These are phyloP conservation scores for Aspergillus persii DNA, from an alignment of 2,329 filamentous ascomycete genomes.

Conservation along the genomic window DNA sequence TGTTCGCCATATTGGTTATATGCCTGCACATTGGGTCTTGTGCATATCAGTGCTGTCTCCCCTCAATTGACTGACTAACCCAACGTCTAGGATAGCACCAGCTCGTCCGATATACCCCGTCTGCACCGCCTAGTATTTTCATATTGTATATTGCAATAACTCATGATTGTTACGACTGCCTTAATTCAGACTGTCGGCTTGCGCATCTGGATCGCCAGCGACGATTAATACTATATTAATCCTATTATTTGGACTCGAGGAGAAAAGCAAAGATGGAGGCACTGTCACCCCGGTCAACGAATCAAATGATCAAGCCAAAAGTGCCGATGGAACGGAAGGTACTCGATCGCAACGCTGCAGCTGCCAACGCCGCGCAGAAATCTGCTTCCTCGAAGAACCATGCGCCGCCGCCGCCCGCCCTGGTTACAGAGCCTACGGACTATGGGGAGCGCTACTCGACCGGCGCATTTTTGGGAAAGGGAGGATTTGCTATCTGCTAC, in stretches of 20 bases:
- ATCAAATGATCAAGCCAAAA: conserved; percentile 46
- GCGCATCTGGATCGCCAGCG: conserved; percentile 9
- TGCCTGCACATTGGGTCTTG: too few relatives aligned
- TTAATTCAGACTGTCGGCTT: conserved; percentile 4
- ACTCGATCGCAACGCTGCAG: conserved; percentile 35
- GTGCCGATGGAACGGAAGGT: conserved; percentile 38
- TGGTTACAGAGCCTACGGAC: conserved; percentile 46
- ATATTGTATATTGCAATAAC: conserved; percentile 15
- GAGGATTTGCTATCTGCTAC: conserved; percentile 52
- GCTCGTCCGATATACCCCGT: conserved; percentile 17
- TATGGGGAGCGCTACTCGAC: conserved; percentile 46
- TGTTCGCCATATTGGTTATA: not conserved
- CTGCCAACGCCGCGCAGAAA: conserved; percentile 29
- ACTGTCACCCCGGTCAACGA: conserved; percentile 49
- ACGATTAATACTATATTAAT: conserved; percentile 23
- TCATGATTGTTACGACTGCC: conserved; percentile 22
- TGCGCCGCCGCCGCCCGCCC: conserved; percentile 45
- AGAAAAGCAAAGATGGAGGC: conserved; percentile 44
- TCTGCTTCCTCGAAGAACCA: conserved; percentile 41
- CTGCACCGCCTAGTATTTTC: conserved; percentile 9
- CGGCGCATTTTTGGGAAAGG: conserved; percentile 48
- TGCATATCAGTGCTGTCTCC: not conserved
- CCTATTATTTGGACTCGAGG: conserved; percentile 2
- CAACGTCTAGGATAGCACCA: not conserved
- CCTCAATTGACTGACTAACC: conserved; percentile 7